Evolutionary conservation across 1,139 yeast genomes (phyloP).

Genomic region (Wickerhamomyces sp.): DNA sequence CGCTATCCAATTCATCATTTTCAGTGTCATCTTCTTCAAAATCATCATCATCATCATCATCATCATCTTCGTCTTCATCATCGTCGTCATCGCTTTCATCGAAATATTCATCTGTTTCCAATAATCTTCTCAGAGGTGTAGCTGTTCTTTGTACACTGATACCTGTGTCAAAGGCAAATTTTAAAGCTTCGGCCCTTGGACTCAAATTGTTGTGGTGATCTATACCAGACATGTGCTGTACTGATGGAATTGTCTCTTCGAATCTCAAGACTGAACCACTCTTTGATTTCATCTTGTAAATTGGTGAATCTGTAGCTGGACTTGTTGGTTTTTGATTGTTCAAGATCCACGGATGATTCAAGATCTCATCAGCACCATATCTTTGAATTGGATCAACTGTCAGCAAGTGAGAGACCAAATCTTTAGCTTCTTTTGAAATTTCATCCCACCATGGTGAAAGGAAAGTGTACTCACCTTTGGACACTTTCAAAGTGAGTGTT

Average conservation of each 20-base stretch:
- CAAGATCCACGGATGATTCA: slow-evolving; percentile 76
- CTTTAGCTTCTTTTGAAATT: slow-evolving; percentile 72
- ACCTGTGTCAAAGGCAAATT: slow-evolving; percentile 78
- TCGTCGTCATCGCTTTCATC: slow-evolving; percentile 23
- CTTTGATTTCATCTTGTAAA: slow-evolving; percentile 15
- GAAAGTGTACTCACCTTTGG: slow-evolving; percentile 79
- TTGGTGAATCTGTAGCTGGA: slow-evolving; percentile 66
- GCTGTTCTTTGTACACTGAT: slow-evolving; percentile 92
- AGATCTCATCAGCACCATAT: slow-evolving; percentile 71
- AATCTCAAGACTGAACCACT: slow-evolving; percentile 17
- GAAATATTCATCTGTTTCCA: slow-evolving; percentile 21
- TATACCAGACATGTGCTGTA: slow-evolving; percentile 1
- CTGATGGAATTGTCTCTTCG: slow-evolving; percentile 22
- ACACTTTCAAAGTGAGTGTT: slow-evolving; percentile 73
- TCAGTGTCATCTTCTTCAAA: slow-evolving; percentile 13
- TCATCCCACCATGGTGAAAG: slow-evolving; percentile 98
- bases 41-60: slow-evolving; percentile 12
- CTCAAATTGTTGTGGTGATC: slow-evolving; percentile 9
- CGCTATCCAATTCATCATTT: slow-evolving; percentile 15
- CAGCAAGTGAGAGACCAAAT: slow-evolving; percentile 67
- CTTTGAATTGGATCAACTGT: slow-evolving; percentile 80
- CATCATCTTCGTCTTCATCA: slow-evolving; percentile 14
- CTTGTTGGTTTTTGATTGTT: slow-evolving; percentile 17
- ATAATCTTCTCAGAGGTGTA: slow-evolving; percentile 18
- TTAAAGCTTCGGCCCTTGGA: slow-evolving; percentile 25